Evolutionary conservation across 805 yeast species (phyloP).

Genomic region (Myxozyma geophila): DNA sequence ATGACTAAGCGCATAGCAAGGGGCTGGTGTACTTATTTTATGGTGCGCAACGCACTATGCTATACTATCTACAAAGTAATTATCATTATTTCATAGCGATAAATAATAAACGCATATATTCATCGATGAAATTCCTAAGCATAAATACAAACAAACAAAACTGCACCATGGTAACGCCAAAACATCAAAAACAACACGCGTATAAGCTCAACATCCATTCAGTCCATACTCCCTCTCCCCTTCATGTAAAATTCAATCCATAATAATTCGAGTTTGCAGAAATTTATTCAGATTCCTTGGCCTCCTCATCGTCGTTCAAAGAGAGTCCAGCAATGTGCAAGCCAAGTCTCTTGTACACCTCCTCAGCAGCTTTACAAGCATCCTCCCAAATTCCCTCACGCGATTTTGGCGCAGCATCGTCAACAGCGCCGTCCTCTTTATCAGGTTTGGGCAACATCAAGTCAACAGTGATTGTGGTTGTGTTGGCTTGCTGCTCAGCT

Average conservation of each 20-base stretch:
- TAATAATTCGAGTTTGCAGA: not conserved
- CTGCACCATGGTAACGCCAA: slow-evolving; percentile 2
- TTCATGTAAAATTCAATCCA: too few species aligned
- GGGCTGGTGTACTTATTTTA: too few species aligned
- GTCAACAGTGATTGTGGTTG: slow-evolving; percentile 31
- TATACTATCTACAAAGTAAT: too few species aligned
- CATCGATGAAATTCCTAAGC: too few species aligned
- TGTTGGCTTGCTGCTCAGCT: slow-evolving; percentile 12
- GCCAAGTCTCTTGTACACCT: slow-evolving; percentile 40
- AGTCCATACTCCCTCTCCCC: too few species aligned
- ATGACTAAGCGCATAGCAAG: too few species aligned
- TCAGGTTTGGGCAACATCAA: slow-evolving; percentile 38
- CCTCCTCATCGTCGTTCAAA: slow-evolving; percentile 18
- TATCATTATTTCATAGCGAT: too few species aligned
- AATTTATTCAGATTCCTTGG: too few species aligned
- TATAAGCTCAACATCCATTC: not conserved
- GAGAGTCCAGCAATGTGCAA: slow-evolving; percentile 32
- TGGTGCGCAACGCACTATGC: too few species aligned
- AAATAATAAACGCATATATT: not conserved
- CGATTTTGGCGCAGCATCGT: slow-evolving; percentile 16
- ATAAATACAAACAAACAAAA: not conserved
- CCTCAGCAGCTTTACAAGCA: slow-evolving; percentile 43
- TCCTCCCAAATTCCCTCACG: slow-evolving; percentile 41
- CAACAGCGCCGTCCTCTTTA: slow-evolving; percentile 19
- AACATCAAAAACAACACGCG: not conserved